Base-by-base conservation (phyloP, 345 rosid species). In the Crucihimalaya himalaica region DNA sequence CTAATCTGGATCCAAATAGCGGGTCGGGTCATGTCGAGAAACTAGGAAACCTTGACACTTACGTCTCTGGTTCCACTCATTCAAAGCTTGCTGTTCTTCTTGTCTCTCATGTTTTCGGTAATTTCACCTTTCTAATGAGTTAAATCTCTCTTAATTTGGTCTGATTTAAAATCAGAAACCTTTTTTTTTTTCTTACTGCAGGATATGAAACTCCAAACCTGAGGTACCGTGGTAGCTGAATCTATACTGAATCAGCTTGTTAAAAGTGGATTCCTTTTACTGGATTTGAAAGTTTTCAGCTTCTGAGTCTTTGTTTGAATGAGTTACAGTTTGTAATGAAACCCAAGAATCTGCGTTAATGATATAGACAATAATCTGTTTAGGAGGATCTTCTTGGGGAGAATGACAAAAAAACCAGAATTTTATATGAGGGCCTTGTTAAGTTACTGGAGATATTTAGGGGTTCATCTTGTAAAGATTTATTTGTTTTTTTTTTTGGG, bases 151-250 rank as follows among this genome's bases (percentile, higher is more conserved):
- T 63, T 31, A 25, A 8, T 63, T 51, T 43, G 6, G 51, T 47
- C 2, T 32, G 15, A 34, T 58, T 16, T 40, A 48, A 68, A 68
- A 56, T 37, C 4, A 48, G 15, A 32, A 45, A 11, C 28, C 51
- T 29, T 6, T 59, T 39, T 25, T 50, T 40, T 40, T n/a, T n/a
- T n/a, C n/a, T n/a, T 15, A 4, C n/a, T 77, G 81, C 92, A 93
- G 97, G 96, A 63, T 93, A 70, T 74, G 94, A 87, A 78, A 87
- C 97, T 80, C 96, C 94, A 50, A 87, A 89, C 74, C 81, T 89
- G 53, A 89, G 97, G 98, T 89, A 72, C 68, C 2, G 5, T 31
- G 29, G 19, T 31, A 46, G 19, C 20, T 5, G 37, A 43, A 43
- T n/a, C 19, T n/a, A 2, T 43, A 43, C 5, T 46, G 9, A n/a